Conservation (phyloP, 805 yeast genomes). For the Candida lessepsii region DNA sequence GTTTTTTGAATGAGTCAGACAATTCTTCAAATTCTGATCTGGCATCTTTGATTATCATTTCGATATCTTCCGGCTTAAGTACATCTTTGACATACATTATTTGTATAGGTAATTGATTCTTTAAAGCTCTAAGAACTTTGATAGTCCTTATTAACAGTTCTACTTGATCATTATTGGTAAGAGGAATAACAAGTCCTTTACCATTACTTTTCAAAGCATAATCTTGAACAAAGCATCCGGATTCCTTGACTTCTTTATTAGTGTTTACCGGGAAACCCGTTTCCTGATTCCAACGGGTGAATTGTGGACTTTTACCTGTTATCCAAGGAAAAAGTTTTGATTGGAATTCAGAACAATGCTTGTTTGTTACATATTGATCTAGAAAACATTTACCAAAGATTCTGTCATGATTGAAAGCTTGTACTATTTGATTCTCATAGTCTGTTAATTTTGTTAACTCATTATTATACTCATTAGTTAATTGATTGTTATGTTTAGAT, state of each 20-base stretch:
- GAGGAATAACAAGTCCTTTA: conserved; percentile 33
- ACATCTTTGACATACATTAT: conserved; percentile 18
- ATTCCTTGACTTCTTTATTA: background rate
- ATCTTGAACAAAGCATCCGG: conserved; percentile 16
- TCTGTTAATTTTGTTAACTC: conserved; percentile 10
- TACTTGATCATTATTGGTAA: conserved; percentile 15
- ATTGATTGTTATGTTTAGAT: conserved; percentile 14
- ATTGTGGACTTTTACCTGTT: conserved; percentile 22
- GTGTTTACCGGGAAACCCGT: background rate
- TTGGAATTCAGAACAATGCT: conserved; percentile 17
- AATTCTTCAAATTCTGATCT: conserved; percentile 17
- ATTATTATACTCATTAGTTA: conserved; percentile 13
- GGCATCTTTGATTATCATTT: conserved; percentile 15
- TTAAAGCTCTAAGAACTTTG: conserved; percentile 24
- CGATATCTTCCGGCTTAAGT: conserved; percentile 13
- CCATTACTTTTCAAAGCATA: conserved; percentile 20
- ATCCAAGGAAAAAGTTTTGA: conserved; percentile 30
- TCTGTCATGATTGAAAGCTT: conserved; percentile 22
- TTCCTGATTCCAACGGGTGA: conserved; percentile 19
- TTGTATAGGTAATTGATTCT: conserved; percentile 31
- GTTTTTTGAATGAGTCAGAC: conserved; percentile 14
- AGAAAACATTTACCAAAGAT: conserved; percentile 28
- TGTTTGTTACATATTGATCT: conserved; percentile 1
- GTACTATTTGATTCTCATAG: conserved; percentile 19
- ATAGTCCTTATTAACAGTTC: conserved; percentile 22